A percentile compares a stretch with the other conserved stretches of the same genome.
Conservation (phyloP, 805 yeast species). For the Barnettozyma populi region DNA sequence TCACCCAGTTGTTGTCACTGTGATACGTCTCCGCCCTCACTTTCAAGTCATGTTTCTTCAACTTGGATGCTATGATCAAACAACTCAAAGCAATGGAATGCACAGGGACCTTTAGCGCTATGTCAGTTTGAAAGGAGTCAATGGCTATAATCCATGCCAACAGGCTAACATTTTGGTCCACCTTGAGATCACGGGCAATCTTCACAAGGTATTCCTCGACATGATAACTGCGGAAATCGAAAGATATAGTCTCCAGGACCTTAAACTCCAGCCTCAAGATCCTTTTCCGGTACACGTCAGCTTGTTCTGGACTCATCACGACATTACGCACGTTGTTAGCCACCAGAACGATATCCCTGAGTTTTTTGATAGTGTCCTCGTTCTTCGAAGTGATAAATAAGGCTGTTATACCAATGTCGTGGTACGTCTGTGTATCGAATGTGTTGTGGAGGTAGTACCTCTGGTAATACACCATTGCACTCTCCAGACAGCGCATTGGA, state of each 20-base stretch:
- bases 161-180: conserved; percentile 43
- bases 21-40: conserved; percentile 11
- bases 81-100: conserved; percentile 71
- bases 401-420: conserved; percentile 40
- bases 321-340: conserved; percentile 31
- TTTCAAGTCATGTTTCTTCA: conserved; percentile 30
- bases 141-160: conserved; percentile 72
- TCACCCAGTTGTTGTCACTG: conserved; percentile 25
- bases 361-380: conserved; percentile 78
- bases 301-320: conserved; percentile 24
- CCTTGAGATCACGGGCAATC: conserved; percentile 43
- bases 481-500: conserved; percentile 65
- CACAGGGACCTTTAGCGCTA: conserved; percentile 64
- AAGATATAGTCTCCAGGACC: conserved; percentile 69
- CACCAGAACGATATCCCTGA: conserved; percentile 51
- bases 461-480: conserved; percentile 70
- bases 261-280: conserved; percentile 62
- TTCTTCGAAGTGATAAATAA: conserved; percentile 37
- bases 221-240: conserved; percentile 69
- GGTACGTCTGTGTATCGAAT: conserved; percentile 48
- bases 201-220: conserved; percentile 65
- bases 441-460: conserved; percentile 60
- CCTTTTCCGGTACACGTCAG: conserved; percentile 52
- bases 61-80: conserved; percentile 52
- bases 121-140: conserved; percentile 67